These are phyloP conservation scores for Endoconidiophora polonica DNA, from an alignment of 2,329 filamentous ascomycete genomes.

Conservation along the genomic window DNA sequence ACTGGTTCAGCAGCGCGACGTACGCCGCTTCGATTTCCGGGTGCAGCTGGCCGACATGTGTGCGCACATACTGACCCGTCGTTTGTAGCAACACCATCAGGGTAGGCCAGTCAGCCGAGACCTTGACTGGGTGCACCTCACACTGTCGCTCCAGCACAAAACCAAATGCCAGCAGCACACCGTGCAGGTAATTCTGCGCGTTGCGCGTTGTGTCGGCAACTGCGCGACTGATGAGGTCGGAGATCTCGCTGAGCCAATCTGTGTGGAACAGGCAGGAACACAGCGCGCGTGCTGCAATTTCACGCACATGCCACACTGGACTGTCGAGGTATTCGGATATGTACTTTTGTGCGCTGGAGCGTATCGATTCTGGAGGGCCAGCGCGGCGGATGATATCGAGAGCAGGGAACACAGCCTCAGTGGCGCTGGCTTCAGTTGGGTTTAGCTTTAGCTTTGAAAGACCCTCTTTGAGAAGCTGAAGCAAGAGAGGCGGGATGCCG, in stretches of 20 bases:
- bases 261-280: conserved; percentile 42
- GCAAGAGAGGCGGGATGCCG: conserved; percentile 44
- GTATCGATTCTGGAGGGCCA: conserved; percentile 42
- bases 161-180: conserved; percentile 37
- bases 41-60: conserved; percentile 18
- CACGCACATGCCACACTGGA: conserved; percentile 62
- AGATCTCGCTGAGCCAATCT: conserved; percentile 26
- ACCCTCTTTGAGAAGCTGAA: conserved; percentile 41
- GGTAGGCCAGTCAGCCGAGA: conserved; percentile 15
- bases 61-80: conserved; percentile 12
- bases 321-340: conserved; percentile 50
- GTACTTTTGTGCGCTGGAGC: conserved; percentile 36
- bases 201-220: conserved; percentile 16
- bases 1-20: conserved; percentile 5
- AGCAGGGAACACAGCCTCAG: conserved; percentile 65
- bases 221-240: conserved; percentile 20
- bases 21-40: background rate
- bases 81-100: conserved; percentile 3
- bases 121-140: conserved; percentile 28
- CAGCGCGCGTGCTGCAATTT: conserved; percentile 61
- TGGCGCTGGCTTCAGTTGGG: conserved; percentile 23
- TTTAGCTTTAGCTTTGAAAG: conserved; percentile 27
- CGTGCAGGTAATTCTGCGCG: conserved; percentile 39
- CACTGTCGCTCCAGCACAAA: conserved; percentile 38
- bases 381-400: conserved; percentile 65